Base-by-base conservation (phyloP, 257 asterid genomes). In the Ilex asprella region DNA sequence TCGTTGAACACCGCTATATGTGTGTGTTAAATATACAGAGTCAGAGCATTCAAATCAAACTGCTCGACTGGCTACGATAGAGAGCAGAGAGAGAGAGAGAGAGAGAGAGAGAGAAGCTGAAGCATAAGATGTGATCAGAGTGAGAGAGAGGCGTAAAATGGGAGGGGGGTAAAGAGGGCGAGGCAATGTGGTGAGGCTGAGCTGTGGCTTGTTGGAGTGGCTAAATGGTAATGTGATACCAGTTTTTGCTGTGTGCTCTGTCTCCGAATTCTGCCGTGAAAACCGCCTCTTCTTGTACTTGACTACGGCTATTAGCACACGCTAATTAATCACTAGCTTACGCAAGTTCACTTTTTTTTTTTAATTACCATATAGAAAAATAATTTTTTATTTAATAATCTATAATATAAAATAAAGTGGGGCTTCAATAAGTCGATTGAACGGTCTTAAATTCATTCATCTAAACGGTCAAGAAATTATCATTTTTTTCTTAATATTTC, bases 21-120 rank as follows among this genome's bases (percentile, higher is more conserved):
- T 49, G 54, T 49, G 16, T 11, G 16, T 12, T 49, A 11, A 4
- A 49, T 6, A 49, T 3, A 49, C 11, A 49, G 54, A 15, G 54
- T 49, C 14, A 49, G 54, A 49, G 54, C 54, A 49, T 49, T 49
- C 54, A 49, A 49, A 49, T 49, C 54, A 49, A 49, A 49, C 10
- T n/a, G 54, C 10, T 49, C 54, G 54, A 49, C 6, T 49, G 54
- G 54, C 16, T 49, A 15, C 8, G 8, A 21, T 21, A 1, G 27
- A 21, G 27, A 21, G 27, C 27, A 21, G 27, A 21, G 27, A 21
- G 27, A 44, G 50, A 44, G 50, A 21, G 1, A 21, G 27, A 21
- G 27, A 21, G 27, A 44, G 50, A 44, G 50, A 21, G 1, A 21
- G 27, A 21, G 13, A 44, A 44, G 50, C 9, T 49, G 14, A 6